Conservation (phyloP, 1,284 basidiomycete genomes). For the Fomitiporia mediterranea region DNA sequence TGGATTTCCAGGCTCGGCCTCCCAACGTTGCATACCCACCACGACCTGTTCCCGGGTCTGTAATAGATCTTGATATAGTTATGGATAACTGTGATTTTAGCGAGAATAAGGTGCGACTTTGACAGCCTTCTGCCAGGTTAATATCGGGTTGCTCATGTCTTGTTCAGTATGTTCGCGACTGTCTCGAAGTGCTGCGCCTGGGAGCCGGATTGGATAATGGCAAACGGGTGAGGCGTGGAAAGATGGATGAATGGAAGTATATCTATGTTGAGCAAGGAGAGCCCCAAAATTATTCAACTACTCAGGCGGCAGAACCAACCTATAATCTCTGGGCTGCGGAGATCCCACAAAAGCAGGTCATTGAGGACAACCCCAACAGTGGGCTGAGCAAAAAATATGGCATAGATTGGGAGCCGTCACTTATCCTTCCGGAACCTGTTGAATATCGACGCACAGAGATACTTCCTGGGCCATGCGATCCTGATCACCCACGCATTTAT, state of each 20-base stretch:
- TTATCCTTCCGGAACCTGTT: slow-evolving; percentile 35
- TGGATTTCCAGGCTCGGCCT: slow-evolving; percentile 57
- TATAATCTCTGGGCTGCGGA: slow-evolving; percentile 20
- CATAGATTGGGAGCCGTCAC: slow-evolving; percentile 43
- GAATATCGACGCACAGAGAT: slow-evolving; percentile 53
- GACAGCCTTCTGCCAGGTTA: slow-evolving; percentile 9
- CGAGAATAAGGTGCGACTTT: slow-evolving; percentile 61
- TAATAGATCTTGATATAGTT: slow-evolving; percentile 82
- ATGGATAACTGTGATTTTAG: slow-evolving; percentile 89
- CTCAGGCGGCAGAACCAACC: slow-evolving; percentile 20
- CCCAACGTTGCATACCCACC: slow-evolving; percentile 72
- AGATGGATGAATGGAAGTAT: slow-evolving; percentile 60
- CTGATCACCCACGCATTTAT: slow-evolving; percentile 67
- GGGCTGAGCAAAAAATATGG: slow-evolving; percentile 37
- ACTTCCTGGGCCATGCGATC: slow-evolving; percentile 57
- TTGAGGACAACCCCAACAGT: slow-evolving; percentile 29
- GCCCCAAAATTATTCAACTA: slow-evolving; percentile 34
- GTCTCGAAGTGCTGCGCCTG: slow-evolving; percentile 65
- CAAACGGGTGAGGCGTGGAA: slow-evolving; percentile 51
- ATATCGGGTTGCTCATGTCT: slow-evolving; percentile 3
- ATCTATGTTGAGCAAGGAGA: slow-evolving; percentile 54
- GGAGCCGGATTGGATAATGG: slow-evolving; percentile 64
- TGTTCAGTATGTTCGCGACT: slow-evolving; percentile 70
- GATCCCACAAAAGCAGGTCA: slow-evolving; percentile 1
- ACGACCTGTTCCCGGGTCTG: slow-evolving; percentile 74